Evolutionary conservation across 192 early-diverging fungal genomes (phyloP).

Genomic region (Coemansia sp.): DNA sequence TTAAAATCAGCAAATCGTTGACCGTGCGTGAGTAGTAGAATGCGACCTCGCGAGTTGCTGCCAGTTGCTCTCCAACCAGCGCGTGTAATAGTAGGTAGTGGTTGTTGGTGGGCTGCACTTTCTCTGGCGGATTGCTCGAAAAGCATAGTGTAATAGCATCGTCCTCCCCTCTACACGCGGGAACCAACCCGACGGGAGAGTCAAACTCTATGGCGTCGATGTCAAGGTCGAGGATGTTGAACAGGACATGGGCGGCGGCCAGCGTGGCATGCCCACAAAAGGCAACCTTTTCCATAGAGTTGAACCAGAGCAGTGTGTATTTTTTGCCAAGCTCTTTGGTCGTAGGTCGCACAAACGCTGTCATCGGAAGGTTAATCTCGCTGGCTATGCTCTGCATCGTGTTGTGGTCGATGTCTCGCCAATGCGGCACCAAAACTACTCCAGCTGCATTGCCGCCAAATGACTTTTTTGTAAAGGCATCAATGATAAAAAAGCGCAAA

Average conservation of each 20-base stretch:
- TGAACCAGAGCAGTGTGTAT: conserved; percentile 23
- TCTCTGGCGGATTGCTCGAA: conserved; percentile 1
- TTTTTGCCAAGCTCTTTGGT: background rate
- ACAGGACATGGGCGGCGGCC: conserved; percentile 31
- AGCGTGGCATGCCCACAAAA: conserved; percentile 11
- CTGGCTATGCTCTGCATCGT: conserved; percentile 26
- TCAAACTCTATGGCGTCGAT: background rate
- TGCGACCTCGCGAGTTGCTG: background rate
- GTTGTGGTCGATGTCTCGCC: background rate
- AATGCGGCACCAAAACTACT: conserved; percentile 18
- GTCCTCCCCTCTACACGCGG: background rate
- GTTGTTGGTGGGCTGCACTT: background rate
- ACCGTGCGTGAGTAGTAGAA: conserved; percentile 7
- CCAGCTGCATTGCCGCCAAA: conserved; percentile 39
- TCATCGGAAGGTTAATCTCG: conserved; percentile 48
- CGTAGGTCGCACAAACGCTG: conserved; percentile 40
- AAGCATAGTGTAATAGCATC: background rate
- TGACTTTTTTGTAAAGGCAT: conserved; percentile 19
- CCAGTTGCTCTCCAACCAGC: background rate
- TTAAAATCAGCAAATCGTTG: conserved; percentile 6
- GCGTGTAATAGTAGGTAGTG: conserved; percentile 1
- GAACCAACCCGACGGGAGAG: conserved; percentile 7
- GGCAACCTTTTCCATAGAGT: background rate
- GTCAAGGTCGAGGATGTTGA: conserved; percentile 11
- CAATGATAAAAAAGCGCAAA: conserved; percentile 20